Conservation (phyloP, 2,329 filamentous ascomycete genomes). For the Cucurbitaria berberidis region DNA sequence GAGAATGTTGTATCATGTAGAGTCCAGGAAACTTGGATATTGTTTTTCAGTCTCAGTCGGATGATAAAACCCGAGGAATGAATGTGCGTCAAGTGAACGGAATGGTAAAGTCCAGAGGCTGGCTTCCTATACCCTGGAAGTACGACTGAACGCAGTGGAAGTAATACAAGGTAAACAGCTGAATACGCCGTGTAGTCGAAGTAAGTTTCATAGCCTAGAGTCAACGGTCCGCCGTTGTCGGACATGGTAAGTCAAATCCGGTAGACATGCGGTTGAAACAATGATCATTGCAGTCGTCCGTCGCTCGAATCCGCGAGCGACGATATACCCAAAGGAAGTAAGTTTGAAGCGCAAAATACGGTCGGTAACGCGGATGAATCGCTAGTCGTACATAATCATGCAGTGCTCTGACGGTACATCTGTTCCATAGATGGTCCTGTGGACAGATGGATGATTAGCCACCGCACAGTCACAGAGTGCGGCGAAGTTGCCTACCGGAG, state of each 20-base stretch:
- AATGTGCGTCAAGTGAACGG: not conserved
- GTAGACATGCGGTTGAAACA: slow-evolving; percentile 22
- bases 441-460: slow-evolving; percentile 5
- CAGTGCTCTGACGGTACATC: slow-evolving; percentile 14
- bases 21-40: not conserved
- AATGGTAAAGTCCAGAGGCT: not conserved
- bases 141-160: not conserved
- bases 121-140: not conserved
- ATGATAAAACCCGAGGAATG: not conserved
- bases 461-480: not conserved
- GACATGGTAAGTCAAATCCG: slow-evolving; percentile 7
- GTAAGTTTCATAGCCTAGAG: not conserved
- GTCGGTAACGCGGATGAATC: slow-evolving; percentile 9
- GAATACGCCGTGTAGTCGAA: not conserved
- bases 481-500: slow-evolving; percentile 27
- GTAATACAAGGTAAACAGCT: not conserved
- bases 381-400: slow-evolving; percentile 24
- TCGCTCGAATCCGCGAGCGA: slow-evolving; percentile 8
- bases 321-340: slow-evolving; percentile 2
- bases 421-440: slow-evolving; percentile 12
- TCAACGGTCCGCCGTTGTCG: slow-evolving; percentile 1
- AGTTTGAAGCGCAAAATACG: slow-evolving; percentile 7
- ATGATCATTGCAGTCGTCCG: slow-evolving; percentile 15
- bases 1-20: not conserved
- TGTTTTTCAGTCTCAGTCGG: not conserved